Evolutionary conservation across 164 flowering plant species (phyloP).

Genomic region (Berberis thunbergii): DNA sequence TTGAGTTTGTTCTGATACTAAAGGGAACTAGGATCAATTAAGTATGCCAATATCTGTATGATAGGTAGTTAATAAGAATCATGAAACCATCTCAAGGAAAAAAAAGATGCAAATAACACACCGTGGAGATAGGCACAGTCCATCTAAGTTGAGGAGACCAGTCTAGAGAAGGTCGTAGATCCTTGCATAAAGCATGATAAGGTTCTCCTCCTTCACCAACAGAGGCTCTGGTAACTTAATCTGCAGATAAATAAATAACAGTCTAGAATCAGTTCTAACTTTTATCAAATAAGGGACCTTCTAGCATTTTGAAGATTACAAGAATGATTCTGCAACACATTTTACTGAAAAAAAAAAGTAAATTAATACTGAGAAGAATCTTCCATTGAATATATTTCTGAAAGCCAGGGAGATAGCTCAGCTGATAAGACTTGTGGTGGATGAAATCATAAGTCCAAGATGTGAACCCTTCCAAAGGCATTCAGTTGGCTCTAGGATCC

Average conservation of each 20-base stretch:
- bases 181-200: slow-evolving; percentile 43
- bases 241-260: slow-evolving; percentile 17
- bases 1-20: too few species aligned
- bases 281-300: too few species aligned
- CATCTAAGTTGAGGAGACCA: slow-evolving; percentile 72
- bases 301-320: too few species aligned
- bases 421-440: too few species aligned
- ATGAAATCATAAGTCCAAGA: too few species aligned
- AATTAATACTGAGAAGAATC: too few species aligned
- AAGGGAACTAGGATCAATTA: not conserved
- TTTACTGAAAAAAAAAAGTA: too few species aligned
- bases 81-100: not conserved
- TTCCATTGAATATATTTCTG: too few species aligned
- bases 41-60: not conserved
- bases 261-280: not conserved
- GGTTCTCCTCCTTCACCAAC: slow-evolving; percentile 67
- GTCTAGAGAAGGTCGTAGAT: slow-evolving; percentile 68
- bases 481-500: too few species aligned
- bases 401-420: too few species aligned
- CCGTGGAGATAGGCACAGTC: slow-evolving; percentile 44
- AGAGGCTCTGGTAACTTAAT: slow-evolving; percentile 47
- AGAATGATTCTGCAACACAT: too few species aligned
- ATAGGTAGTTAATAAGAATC: not conserved
- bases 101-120: slow-evolving; percentile 7
- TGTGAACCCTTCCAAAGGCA: too few species aligned